Conservation (phyloP, 768 basidiomycete species). For the Amyloporia xantha region DNA sequence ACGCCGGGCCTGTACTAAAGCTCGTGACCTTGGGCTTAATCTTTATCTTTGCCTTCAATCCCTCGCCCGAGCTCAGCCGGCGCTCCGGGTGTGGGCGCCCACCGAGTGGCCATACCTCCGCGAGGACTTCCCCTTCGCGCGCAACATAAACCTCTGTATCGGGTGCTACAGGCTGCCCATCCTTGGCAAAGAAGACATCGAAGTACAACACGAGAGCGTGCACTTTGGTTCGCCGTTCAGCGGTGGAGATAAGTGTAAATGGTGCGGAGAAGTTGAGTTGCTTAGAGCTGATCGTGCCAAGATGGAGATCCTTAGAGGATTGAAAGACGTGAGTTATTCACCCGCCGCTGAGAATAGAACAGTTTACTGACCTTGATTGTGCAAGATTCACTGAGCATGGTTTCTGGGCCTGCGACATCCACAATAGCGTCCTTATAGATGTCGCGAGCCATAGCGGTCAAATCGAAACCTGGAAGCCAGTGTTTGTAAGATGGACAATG, state of each 20-base stretch:
- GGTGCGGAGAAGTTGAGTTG: constrained; percentile 76
- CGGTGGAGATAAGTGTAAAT: constrained; percentile 68
- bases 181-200: constrained; percentile 83
- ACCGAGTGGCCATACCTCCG: constrained; percentile 76
- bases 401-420: constrained; percentile 65
- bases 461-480: constrained; percentile 65
- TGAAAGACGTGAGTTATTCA: neutral
- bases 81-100: constrained; percentile 55
- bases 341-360: neutral
- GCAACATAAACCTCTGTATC: constrained; percentile 48
- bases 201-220: constrained; percentile 88
- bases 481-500: neutral
- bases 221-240: constrained; percentile 54
- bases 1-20: constrained; percentile 88
- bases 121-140: constrained; percentile 55
- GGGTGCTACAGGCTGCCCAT: constrained; percentile 45
- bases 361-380: constrained; percentile 53
- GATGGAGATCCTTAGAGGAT: constrained; percentile 65
- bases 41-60: constrained; percentile 37
- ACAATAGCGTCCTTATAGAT: constrained; percentile 79
- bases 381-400: constrained; percentile 56
- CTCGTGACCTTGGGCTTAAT: constrained; percentile 47
- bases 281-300: constrained; percentile 53
- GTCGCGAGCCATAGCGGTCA: constrained; percentile 72
- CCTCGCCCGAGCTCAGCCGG: constrained; percentile 47